Conservation (phyloP, 805 yeast species). For the Metschnikowia cerradonensis region DNA sequence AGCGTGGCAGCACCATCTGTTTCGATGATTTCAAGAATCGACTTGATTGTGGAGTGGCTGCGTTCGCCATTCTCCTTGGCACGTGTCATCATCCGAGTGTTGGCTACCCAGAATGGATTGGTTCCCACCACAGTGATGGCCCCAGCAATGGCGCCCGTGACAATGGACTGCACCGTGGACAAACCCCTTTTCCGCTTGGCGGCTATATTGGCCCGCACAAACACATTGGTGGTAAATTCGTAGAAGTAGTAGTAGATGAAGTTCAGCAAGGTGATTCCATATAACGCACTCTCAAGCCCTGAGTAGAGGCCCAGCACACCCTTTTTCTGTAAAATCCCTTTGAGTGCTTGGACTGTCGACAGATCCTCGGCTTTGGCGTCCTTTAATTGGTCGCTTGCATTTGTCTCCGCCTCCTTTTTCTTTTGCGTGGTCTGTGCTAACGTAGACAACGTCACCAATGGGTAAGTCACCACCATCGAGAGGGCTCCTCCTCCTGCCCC, state of each 20-base stretch:
- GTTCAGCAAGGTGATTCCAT: constrained; percentile 83
- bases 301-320: constrained; percentile 71
- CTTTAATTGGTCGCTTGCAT: background rate
- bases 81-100: constrained; percentile 77
- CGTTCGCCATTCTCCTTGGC: constrained; percentile 25
- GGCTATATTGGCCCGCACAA: constrained; percentile 34
- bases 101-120: constrained; percentile 94
- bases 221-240: constrained; percentile 57
- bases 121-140: constrained; percentile 75
- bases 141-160: constrained; percentile 84
- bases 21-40: constrained; percentile 58
- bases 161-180: constrained; percentile 62
- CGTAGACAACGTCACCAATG: constrained; percentile 81
- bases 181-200: constrained; percentile 35
- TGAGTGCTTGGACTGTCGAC: constrained; percentile 25
- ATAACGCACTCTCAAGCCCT: constrained; percentile 83
- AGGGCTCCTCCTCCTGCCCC: constrained; percentile 94
- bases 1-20: constrained; percentile 69
- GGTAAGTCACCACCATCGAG: constrained; percentile 84
- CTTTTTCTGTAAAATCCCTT: constrained; percentile 48
- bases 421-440: constrained; percentile 70
- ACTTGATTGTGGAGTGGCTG: constrained; percentile 45
- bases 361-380: constrained; percentile 4
- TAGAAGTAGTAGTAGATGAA: constrained; percentile 89
- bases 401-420: constrained; percentile 16